A percentile compares a stretch with the other conserved stretches of the same genome.
Evolutionary conservation across 306 rosid species (phyloP).

Genomic region (Calophaca sinica): DNA sequence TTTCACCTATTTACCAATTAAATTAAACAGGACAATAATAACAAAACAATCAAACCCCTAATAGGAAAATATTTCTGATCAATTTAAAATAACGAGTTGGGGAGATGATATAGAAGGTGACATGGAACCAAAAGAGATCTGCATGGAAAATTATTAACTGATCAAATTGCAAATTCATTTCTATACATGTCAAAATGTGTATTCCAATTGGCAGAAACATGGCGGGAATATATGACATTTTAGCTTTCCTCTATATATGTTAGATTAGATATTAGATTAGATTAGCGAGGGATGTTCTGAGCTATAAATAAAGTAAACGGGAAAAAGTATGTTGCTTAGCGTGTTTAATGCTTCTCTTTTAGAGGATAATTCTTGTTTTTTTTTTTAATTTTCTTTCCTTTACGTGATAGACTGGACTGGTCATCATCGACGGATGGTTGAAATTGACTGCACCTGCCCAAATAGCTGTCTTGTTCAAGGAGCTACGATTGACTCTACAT

Average conservation of each 20-base stretch:
- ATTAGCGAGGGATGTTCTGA: background rate
- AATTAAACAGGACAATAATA: too few relatives aligned
- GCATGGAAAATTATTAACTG: background rate
- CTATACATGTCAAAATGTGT: background rate
- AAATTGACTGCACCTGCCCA: constrained; percentile 95
- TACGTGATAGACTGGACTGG: constrained; percentile 68
- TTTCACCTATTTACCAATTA: too few relatives aligned
- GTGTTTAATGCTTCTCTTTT: constrained; percentile 29
- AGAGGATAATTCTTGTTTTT: background rate
- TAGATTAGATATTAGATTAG: background rate
- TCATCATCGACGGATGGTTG: constrained; percentile 92
- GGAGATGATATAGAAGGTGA: too few relatives aligned
- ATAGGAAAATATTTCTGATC: too few relatives aligned
- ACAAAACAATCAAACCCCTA: too few relatives aligned
- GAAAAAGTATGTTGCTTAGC: constrained; percentile 1
- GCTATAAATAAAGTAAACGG: background rate
- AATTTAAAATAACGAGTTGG: too few relatives aligned
- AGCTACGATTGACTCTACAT: constrained; percentile 81
- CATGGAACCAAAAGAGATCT: background rate
- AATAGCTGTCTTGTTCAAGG: constrained; percentile 92
- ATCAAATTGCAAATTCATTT: background rate
- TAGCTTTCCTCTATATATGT: background rate
- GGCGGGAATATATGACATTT: background rate
- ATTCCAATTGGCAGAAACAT: background rate
- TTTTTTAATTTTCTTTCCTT: constrained; percentile 36